Evolutionary conservation across 2,329 filamentous ascomycete species (phyloP), one percentile per base, ranked within the genome.

Genomic region (Epichloe gansuensis): DNA sequence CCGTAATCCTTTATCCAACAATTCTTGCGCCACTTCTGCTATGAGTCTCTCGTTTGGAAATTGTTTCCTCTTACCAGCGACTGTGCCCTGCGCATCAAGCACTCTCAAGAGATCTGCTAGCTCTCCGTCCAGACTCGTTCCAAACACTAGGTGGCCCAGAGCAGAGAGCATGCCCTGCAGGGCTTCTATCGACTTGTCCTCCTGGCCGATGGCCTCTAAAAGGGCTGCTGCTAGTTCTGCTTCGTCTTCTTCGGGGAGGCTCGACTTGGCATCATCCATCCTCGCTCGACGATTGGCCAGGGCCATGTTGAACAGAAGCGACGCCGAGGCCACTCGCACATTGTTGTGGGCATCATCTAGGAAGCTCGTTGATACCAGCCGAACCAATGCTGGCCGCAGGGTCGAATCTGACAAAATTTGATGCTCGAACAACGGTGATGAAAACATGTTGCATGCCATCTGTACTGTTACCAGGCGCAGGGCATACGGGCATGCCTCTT

Each of bases 381-480:
- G 74, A 1, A 86, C 81, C 31, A 91, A 71, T 0, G 80, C 73
- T 2, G 71, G 65, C 5, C 81, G 77, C 48, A 90, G 67, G 23
- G 60, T 50, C 1, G 68, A 66, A 44, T 77, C 70, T 2, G 69
- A 66, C 6, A 86, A 71, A 8, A 91, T 73, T 56, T 83, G 77
- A 2, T 81, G 75, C 0, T 82, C 74, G 61, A 85, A 94, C 0
- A 95, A 73, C 0, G 81, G 77, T 1, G 84, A 85, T 0, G 81
- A 83, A 70, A 95, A 95, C 43, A 95, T 73, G 62, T 95, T 96
- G 69, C 89, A 94, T 1, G 81, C 77, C 62, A 91, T 77, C 60
- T 96, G 91, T 23, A 95, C 70, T 0, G 88, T 85, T 15, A 95
- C 88, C 2, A 96, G 80, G 13, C 89, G 84, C 1, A 94, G 76